Conservation (phyloP, 805 yeast species). For the Saccharomycopsis lassenensis region DNA sequence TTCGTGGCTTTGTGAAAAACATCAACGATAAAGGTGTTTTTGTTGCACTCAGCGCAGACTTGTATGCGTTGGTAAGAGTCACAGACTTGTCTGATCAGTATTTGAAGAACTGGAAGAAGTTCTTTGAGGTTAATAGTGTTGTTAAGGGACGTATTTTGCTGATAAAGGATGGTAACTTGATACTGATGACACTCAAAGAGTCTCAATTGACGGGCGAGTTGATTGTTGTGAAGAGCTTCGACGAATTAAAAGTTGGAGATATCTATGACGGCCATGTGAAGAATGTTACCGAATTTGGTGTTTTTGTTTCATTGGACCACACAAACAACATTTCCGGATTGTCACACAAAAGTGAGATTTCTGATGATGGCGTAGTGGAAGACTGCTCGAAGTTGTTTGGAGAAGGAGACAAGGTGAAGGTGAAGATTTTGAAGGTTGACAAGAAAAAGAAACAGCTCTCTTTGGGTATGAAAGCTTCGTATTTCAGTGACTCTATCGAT, state of each 20-base stretch:
- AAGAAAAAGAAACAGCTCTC: slow-evolving; percentile 62
- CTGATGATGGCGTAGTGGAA: slow-evolving; percentile 50
- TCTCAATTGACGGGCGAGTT: slow-evolving; percentile 67
- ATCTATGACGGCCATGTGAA: slow-evolving; percentile 68
- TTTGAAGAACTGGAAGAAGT: slow-evolving; percentile 81
- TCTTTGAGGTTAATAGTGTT: slow-evolving; percentile 56
- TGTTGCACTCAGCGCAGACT: slow-evolving; percentile 58
- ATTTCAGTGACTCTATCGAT: slow-evolving; percentile 37
- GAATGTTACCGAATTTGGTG: slow-evolving; percentile 80
- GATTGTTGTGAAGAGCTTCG: slow-evolving; percentile 45
- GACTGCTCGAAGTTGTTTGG: slow-evolving; percentile 60
- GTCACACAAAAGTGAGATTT: slow-evolving; percentile 76
- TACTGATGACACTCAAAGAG: slow-evolving; percentile 71
- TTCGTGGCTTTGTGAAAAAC: slow-evolving; percentile 72
- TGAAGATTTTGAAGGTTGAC: slow-evolving; percentile 58
- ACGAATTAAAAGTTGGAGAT: slow-evolving; percentile 60
- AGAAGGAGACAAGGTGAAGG: slow-evolving; percentile 86
- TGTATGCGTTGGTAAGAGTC: slow-evolving; percentile 72
- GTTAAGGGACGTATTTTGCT: slow-evolving; percentile 65
- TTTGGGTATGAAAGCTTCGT: slow-evolving; percentile 91
- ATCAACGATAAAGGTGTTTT: slow-evolving; percentile 69
- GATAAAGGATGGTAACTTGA: slow-evolving; percentile 49
- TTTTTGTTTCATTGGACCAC: slow-evolving; percentile 71
- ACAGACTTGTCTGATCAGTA: slow-evolving; percentile 72
- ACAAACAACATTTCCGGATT: slow-evolving; percentile 71